Evolutionary conservation across 2,329 filamentous ascomycete genomes (phyloP).

Genomic region (Neonectria punicea): DNA sequence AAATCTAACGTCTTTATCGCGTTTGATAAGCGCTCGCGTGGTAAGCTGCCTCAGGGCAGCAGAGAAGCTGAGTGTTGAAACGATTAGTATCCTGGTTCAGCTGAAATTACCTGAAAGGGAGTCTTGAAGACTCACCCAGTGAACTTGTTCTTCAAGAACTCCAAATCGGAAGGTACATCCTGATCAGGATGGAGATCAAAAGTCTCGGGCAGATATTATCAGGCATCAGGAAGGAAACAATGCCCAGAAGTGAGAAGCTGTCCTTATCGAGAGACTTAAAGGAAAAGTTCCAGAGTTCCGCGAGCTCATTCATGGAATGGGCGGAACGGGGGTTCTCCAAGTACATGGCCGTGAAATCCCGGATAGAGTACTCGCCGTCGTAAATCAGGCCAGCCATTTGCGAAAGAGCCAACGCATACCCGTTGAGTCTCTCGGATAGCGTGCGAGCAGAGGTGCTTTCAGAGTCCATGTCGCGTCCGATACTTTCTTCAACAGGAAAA

Average conservation of each 20-base stretch:
- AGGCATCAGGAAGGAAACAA: neutral
- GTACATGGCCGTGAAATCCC: slow-evolving; percentile 16
- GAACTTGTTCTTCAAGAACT: neutral
- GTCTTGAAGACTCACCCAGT: no score
- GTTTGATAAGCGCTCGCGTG: slow-evolving; percentile 1
- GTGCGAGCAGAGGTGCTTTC: no score
- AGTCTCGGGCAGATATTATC: neutral
- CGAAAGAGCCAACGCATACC: no score
- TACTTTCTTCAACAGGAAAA: no score
- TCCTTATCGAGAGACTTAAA: slow-evolving; percentile 17
- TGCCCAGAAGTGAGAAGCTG: neutral
- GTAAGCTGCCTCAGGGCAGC: neutral
- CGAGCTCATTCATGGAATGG: slow-evolving; percentile 1
- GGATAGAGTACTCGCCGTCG: slow-evolving; percentile 8
- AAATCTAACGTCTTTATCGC: no score
- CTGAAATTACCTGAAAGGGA: no score
- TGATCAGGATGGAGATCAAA: slow-evolving; percentile 12
- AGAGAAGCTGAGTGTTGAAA: no score
- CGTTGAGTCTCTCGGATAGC: no score
- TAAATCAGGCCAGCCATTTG: slow-evolving; percentile 26
- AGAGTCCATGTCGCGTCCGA: no score
- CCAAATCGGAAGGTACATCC: neutral
- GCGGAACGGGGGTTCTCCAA: slow-evolving; percentile 1
- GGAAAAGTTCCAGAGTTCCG: slow-evolving; percentile 20
- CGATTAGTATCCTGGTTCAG: no score